A percentile compares a stretch with the other conserved stretches of the same genome.
These are phyloP conservation scores for Heterobasidion parviporum DNA, from an alignment of 1,284 basidiomycete species.

Conservation along the genomic window DNA sequence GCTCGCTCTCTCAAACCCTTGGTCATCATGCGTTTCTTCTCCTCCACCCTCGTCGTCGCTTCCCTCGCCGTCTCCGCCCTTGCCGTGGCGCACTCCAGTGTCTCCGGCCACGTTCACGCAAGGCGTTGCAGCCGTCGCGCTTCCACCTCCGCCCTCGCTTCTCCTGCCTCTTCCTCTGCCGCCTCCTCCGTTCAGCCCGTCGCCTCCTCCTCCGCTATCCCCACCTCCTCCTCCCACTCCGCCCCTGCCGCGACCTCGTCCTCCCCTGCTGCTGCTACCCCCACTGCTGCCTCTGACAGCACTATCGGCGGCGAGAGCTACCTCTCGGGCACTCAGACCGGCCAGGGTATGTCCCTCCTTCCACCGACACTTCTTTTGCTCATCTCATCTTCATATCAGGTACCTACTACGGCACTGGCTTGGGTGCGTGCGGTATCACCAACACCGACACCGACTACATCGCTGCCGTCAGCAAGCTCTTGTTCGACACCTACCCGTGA, in stretches of 20 bases:
- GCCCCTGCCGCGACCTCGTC: not conserved
- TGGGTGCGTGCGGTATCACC: constrained; percentile 62
- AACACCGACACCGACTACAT: constrained; percentile 50
- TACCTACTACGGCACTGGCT: constrained; percentile 31
- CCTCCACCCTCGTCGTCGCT: constrained; percentile 35
- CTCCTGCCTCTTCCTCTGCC: constrained; percentile 14
- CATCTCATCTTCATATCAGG: not conserved
- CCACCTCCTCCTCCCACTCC: constrained; percentile 7
- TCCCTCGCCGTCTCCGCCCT: constrained; percentile 33
- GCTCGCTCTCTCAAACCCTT: constrained; percentile 9
- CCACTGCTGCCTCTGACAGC: constrained; percentile 4
- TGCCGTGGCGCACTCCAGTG: constrained; percentile 39
- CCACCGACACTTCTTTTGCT: not conserved
- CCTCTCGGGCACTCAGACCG: constrained; percentile 38
- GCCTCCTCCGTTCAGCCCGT: constrained; percentile 11
- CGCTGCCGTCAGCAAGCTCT: constrained; percentile 45
- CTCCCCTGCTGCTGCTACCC: constrained; percentile 4
- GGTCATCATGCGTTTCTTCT: constrained; percentile 37
- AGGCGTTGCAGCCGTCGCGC: not conserved
- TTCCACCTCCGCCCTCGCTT: not conserved
- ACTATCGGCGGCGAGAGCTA: constrained; percentile 16
- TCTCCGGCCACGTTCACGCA: constrained; percentile 11
- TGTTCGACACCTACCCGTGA: constrained; percentile 60
- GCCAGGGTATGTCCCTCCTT: constrained; percentile 32
- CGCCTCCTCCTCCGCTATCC: constrained; percentile 13